phyloP scores from a whole-genome alignment of 1,284 basidiomycete species.

The Megacollybia platyphylla region DNA sequence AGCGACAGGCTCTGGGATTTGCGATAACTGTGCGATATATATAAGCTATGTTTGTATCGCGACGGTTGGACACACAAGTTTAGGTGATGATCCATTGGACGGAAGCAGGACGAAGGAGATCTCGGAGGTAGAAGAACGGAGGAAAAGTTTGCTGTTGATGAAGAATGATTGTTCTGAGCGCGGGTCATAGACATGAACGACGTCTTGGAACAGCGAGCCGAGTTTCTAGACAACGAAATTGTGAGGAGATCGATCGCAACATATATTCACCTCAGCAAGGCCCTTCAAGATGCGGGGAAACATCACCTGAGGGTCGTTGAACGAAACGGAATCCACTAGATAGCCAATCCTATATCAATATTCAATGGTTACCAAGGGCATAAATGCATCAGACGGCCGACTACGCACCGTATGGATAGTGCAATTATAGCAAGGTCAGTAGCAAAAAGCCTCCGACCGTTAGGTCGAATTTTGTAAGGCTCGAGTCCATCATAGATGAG shows the following conservation, averaged over 20 bases:
- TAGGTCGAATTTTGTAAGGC: conserved; percentile 2
- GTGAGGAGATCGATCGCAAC: conserved; percentile 1
- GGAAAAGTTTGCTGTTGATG: conserved; percentile 17
- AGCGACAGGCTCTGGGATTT: background rate
- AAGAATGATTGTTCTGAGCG: conserved; percentile 33
- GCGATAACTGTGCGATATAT: background rate
- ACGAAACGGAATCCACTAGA: conserved; percentile 23
- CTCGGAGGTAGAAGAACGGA: background rate
- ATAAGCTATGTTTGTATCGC: background rate
- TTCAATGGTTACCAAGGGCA: background rate
- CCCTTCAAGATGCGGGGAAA: conserved; percentile 14
- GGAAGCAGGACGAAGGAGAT: background rate
- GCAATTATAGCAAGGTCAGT: conserved; percentile 13
- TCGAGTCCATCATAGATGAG: conserved; percentile 4
- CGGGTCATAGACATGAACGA: conserved; percentile 27
- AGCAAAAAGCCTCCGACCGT: conserved; percentile 8
- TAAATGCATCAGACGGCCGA: background rate
- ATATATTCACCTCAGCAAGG: conserved; percentile 16
- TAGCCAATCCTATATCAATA: conserved; percentile 23
- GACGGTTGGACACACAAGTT: background rate
- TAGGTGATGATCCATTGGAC: background rate
- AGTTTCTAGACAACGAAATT: conserved; percentile 6
- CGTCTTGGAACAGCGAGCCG: conserved; percentile 16
- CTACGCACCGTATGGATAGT: conserved; percentile 8
- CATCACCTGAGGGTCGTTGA: conserved; percentile 12